phyloP scores from a whole-genome alignment of 2,329 filamentous ascomycete genomes.

The Venturia nashicola region DNA sequence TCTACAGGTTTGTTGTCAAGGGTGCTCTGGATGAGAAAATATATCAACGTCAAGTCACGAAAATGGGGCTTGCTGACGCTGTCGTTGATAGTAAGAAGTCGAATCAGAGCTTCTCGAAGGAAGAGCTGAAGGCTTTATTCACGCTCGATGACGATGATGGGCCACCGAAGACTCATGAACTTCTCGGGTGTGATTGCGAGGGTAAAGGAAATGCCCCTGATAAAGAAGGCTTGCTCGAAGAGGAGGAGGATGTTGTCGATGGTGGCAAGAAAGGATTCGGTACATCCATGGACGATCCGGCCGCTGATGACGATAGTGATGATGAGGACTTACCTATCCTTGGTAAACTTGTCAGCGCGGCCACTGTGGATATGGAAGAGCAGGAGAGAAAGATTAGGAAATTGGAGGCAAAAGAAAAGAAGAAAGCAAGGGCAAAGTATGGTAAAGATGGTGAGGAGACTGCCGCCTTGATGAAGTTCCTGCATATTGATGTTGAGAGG shows the following conservation, averaged over 20 bases:
- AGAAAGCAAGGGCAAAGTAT: slow-evolving; percentile 17
- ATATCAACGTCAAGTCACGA: slow-evolving; percentile 60
- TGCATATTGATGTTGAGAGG: slow-evolving; percentile 34
- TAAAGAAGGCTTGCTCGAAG: slow-evolving; percentile 8
- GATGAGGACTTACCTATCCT: slow-evolving; percentile 19
- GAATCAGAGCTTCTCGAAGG: slow-evolving; percentile 49
- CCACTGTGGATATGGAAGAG: slow-evolving; percentile 32
- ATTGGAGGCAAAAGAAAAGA: slow-evolving; percentile 31
- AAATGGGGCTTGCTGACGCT: slow-evolving; percentile 56
- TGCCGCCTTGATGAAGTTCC: slow-evolving; percentile 41
- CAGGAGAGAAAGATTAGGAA: slow-evolving; percentile 33
- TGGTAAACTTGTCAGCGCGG: slow-evolving; percentile 25
- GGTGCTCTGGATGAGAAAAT: slow-evolving; percentile 65
- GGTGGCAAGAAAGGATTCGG: slow-evolving; percentile 10
- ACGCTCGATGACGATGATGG: slow-evolving; percentile 46
- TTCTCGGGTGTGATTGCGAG: slow-evolving; percentile 50
- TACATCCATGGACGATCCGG: slow-evolving; percentile 10
- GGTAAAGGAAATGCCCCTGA: slow-evolving; percentile 34
- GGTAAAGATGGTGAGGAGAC: slow-evolving; percentile 28
- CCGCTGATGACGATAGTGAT: slow-evolving; percentile 15
- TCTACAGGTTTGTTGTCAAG: slow-evolving; percentile 57
- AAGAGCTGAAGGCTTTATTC: slow-evolving; percentile 57
- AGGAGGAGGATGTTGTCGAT: neutral
- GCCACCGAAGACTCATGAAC: slow-evolving; percentile 55
- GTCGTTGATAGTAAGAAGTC: slow-evolving; percentile 56